Evolutionary conservation across 2,329 filamentous ascomycete genomes (phyloP), one percentile per base, ranked within the genome.

Genomic region (Cytospora leucostoma): DNA sequence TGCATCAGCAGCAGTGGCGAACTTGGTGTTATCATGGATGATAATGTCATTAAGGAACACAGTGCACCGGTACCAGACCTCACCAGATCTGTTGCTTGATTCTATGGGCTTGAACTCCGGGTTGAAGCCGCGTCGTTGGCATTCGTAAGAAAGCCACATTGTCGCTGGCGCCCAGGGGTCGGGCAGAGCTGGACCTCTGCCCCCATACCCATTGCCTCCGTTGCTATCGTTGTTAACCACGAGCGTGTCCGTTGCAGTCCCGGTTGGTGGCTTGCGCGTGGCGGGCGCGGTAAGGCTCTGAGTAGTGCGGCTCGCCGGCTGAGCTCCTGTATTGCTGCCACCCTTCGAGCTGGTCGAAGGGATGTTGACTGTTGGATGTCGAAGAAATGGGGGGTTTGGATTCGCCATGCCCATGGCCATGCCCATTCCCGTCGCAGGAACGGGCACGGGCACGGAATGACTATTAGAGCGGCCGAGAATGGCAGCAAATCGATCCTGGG

Each of bases 71-170:
- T 59, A 64, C 32, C 13, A 58, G 21, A 50, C 59, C 5, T 51
- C 47, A n/a, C 51, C 59, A 13, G 57, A 37, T n/a, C 55, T 27
- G 40, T 33, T 56, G 11, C 57, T 15, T 8, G 15, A 37, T 15
- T 61, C 51, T 27, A 37, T 61, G 38, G 33, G 27, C 27, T 21
- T 32, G 35, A 50, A 44, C 27, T 55, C 40, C 8, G 67, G 68
- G 50, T 70, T 70, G 61, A 70, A 69, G n/a, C 53, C 32, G 27
- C 67, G 69, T 8, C 19, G 38, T 59, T 68, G 69, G 44, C 68
- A 70, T 60, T 66, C 66, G 4, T 33, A 49, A 12, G 63, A 66
- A 2, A 70, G 60, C 56, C 58, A 61, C 17, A 40, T 40, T 21
- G 58, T 61, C 13, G 47, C 51, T 19, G 58, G 51, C 19, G 58